Base-by-base conservation (phyloP, 2,329 filamentous ascomycete species). In the Arthrobotrys entomopaga region DNA sequence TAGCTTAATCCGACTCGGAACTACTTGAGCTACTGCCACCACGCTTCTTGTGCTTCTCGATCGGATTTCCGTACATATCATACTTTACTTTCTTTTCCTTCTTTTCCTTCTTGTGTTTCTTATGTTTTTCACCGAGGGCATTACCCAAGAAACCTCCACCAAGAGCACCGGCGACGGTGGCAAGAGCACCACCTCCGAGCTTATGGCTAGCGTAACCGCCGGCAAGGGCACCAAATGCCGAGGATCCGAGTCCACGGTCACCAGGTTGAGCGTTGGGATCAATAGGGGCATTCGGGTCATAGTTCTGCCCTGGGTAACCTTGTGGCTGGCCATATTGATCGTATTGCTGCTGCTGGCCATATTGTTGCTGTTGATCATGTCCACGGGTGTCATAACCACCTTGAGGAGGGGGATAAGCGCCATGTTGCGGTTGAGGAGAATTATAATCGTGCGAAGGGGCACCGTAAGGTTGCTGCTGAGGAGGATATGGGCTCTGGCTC, bases 121-220 rank as follows among this genome's bases (percentile, higher is more conserved):
- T 76, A 16, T 77, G 34, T 60, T 84, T 83, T 79, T 84, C 79
- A 80, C 85, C 84, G 5, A 87, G 73, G 42, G 84, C 77, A 71
- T 87, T 87, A 0, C 86, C 86, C 2, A 84, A 85, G n/a, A 87
- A 82, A 0, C 86, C 85, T 38, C 86, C 86, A 15, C 83, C 84
- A 0, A 85, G 82, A 0, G 84, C 82, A 10, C 85, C 85, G 6
- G 83, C 85, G 1, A 87, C 78, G 1, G 84, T 86, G 20, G 84
- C 84, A 24, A 87, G 78, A 40, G 84, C 75, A 16, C 86, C 86
- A 26, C 84, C 84, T 11, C 86, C 86, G 19, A 85, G 80, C 76
- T 85, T 84, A 80, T 87, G 84, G 0, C 85, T 86, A 0, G 85
- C 82, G 78, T 83, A 87, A 6, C 84, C 86, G n/a, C 85, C 86